Evolutionary conservation across 192 early-diverging fungal genomes (phyloP).

Genomic region (Dispira simplex): DNA sequence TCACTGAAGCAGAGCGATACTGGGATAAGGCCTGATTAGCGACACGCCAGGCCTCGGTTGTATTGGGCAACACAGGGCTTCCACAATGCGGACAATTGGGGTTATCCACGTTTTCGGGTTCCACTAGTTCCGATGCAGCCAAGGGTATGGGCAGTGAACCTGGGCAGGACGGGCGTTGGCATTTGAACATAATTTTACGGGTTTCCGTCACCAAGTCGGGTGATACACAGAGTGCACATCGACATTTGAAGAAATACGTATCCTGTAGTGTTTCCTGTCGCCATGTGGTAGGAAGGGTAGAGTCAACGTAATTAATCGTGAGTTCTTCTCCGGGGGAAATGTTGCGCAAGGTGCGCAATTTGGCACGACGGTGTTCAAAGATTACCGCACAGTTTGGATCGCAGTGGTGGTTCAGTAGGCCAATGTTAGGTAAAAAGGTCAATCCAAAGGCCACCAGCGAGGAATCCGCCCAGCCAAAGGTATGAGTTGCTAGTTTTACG

Average conservation of each 20-base stretch:
- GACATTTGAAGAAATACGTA: background rate
- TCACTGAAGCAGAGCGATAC: no score
- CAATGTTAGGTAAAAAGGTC: background rate
- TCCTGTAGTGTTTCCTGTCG: background rate
- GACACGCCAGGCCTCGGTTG: no score
- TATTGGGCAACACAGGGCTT: no score
- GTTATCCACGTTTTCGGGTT: no score
- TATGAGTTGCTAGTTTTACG: background rate
- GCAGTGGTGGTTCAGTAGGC: slow-evolving; percentile 8
- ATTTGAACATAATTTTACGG: background rate
- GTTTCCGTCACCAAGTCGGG: background rate
- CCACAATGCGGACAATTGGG: no score
- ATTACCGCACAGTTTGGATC: slow-evolving; percentile 4
- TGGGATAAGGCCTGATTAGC: no score
- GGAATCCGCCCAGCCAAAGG: slow-evolving; percentile 7
- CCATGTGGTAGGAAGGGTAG: background rate
- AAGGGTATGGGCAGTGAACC: no score
- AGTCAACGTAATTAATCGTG: background rate
- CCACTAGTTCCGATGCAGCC: no score
- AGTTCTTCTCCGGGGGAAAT: background rate
- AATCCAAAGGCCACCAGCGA: background rate
- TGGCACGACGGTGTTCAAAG: background rate
- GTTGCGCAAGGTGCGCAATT: background rate
- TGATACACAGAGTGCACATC: background rate
- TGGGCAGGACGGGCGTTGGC: background rate